phyloP scores from a whole-genome alignment of 2,329 filamentous ascomycete species.

The Botrytis byssoidea region DNA sequence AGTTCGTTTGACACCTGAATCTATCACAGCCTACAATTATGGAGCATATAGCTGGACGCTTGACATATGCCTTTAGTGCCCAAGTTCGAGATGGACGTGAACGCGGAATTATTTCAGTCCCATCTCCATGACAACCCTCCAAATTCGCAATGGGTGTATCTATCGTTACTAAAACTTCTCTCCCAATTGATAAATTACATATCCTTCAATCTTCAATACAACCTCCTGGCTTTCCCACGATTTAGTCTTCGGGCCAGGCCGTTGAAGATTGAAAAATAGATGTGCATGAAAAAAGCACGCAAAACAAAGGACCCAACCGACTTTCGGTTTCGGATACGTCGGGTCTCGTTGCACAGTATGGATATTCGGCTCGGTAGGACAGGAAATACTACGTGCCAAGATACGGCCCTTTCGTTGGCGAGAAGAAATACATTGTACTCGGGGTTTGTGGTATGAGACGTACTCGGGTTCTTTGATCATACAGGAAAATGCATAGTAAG shows the following conservation, averaged over 20 bases:
- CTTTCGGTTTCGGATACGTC: neutral
- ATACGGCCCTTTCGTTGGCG: neutral
- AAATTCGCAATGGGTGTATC: neutral
- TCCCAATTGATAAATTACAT: neutral
- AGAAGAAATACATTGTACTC: neutral
- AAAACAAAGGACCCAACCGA: neutral
- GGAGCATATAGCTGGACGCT: neutral
- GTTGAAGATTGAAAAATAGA: neutral
- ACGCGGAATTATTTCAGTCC: neutral
- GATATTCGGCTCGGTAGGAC: neutral
- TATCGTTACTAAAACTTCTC: neutral
- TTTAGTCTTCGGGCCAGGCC: neutral
- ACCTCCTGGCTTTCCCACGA: neutral
- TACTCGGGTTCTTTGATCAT: neutral
- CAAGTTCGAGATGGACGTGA: neutral
- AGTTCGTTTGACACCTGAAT: neutral
- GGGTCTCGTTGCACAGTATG: neutral
- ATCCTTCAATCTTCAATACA: no score
- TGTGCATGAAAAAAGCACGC: neutral
- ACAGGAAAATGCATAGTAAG: no score
- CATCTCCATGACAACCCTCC: neutral
- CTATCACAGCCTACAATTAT: neutral
- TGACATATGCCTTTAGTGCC: neutral
- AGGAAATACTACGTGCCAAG: neutral
- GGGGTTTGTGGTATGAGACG: neutral